Evolutionary conservation across 2,329 filamentous ascomycete genomes (phyloP).

Genomic region (Calonectria multiphialidica): DNA sequence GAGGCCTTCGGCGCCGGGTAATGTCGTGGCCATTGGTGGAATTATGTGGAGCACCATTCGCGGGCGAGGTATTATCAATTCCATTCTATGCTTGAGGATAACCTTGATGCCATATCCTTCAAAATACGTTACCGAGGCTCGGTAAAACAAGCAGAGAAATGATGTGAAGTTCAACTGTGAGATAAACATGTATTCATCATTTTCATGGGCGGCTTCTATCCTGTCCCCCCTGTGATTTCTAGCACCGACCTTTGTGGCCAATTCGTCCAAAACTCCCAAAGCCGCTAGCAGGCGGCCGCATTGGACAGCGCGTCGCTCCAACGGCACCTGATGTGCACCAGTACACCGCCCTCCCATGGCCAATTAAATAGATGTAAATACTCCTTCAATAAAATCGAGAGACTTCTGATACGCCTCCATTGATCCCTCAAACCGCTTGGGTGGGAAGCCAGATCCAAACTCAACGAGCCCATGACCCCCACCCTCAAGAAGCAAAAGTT

Average conservation of each 20-base stretch:
- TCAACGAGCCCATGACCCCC: conserved; percentile 14
- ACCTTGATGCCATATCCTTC: not conserved
- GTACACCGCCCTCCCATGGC: no score
- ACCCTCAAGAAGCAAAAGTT: conserved; percentile 5
- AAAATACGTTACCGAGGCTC: not conserved
- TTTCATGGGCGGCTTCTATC: not conserved
- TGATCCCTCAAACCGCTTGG: conserved; percentile 3
- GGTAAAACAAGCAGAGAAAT: not conserved
- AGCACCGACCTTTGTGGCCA: not conserved
- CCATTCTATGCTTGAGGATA: not conserved
- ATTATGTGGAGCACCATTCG: not conserved
- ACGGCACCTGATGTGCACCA: not conserved
- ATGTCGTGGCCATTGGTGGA: not conserved
- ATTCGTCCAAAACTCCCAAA: not conserved
- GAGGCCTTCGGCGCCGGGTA: not conserved
- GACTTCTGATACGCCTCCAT: conserved; percentile 17
- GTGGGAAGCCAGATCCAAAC: not conserved
- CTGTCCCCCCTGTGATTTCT: not conserved
- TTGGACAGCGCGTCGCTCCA: not conserved
- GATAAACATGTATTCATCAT: not conserved
- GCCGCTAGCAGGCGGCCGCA: not conserved
- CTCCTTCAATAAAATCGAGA: conserved; percentile 8
- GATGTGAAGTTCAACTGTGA: not conserved
- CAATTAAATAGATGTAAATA: not conserved
- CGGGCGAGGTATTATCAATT: not conserved